Evolutionary conservation across 345 rosid species (phyloP), one percentile per base, ranked within the genome.

Genomic region (Clarkia xantiana): DNA sequence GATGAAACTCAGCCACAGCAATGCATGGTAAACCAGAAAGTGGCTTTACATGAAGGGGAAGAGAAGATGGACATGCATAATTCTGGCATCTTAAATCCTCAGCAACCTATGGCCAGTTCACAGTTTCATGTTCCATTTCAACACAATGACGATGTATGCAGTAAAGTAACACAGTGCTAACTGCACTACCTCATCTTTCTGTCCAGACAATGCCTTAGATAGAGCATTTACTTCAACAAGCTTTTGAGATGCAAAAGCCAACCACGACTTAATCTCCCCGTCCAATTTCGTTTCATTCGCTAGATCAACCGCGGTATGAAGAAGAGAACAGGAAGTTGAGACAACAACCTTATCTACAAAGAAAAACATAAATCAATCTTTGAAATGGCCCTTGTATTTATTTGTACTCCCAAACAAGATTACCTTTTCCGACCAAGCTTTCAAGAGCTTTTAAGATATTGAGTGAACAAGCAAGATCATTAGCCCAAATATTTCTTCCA

Each of bases 401-500:
- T 29, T 10, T 29, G 14, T 42, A 25, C 8, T 25, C 15, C 47
- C 18, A 53, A 5, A 17, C 15, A 54, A 29, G 39, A 7, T 22
- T 64, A 86, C 95, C 97, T 73, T 83, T 86, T 62, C 96, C 96
- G 15, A 79, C 85, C 56, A 83, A 45, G 34, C 80, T 69, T 66
- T 79, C 91, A 60, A 90, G 84, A 22, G 67, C 60, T 53, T 60
- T 52, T 58, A 90, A 71, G 56, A 72, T 66, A 50, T 58, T 55
- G 34, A 86, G 81, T 57, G 97, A 86, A 47, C 79, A 66, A 67
- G 85, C 77, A 48, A 86, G 94, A 63, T 90, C 91, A 56, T 90
- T 90, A 48, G 91, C 95, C 97, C 97, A 90, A 53, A 86, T 81
- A 77, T 90, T 90, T 74, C 97, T 80, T 70, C 95, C 95, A 50